Evolutionary conservation across 1,284 basidiomycete species (phyloP), one percentile per base, ranked within the genome.

Genomic region (Cryptococcus sp.): DNA sequence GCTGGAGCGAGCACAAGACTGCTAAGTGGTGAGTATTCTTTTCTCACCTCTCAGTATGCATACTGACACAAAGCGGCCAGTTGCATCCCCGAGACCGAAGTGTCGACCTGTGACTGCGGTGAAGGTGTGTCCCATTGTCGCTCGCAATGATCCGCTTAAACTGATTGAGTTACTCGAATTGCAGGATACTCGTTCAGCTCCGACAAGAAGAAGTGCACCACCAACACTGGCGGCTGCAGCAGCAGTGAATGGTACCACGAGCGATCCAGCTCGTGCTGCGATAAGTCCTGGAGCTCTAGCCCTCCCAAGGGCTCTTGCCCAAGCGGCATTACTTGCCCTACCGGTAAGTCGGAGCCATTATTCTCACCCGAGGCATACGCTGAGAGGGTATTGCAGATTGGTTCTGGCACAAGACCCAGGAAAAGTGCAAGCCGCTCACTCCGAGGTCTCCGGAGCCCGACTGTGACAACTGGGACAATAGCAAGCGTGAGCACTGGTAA

Each of bases 391-490:
- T 25, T n/a, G n/a, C 39, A 66, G 71, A 61, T 37, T 77, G 76
- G 76, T 74, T 70, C 65, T 78, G 76, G 76, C 60, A 70, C 70
- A 65, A 62, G 45, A 47, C 48, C 10, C n/a, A 52, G 13, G 58
- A 64, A 23, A 52, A 57, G 49, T 75, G 73, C 61, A 60, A 62
- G 52, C 73, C 73, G n/a, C 50, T 57, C 22, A 47, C 49, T 38
- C 66, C 67, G n/a, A 57, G 65, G 20, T 55, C 69, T 2, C 73
- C 69, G 50, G 68, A 66, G 46, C 75, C 75, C 29, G 74, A 72
- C 62, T 75, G 74, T 45, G 54, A 55, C 25, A 55, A 70, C 58
- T 74, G 72, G 72, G 61, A 73, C 60, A 23, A 62, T 25, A 51
- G 59, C 43, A 64, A 66, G 44, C 63, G 69, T 69, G 52, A 55